phyloP scores from a whole-genome alignment of 1,284 basidiomycete species.

The Termitomyces sp. region DNA sequence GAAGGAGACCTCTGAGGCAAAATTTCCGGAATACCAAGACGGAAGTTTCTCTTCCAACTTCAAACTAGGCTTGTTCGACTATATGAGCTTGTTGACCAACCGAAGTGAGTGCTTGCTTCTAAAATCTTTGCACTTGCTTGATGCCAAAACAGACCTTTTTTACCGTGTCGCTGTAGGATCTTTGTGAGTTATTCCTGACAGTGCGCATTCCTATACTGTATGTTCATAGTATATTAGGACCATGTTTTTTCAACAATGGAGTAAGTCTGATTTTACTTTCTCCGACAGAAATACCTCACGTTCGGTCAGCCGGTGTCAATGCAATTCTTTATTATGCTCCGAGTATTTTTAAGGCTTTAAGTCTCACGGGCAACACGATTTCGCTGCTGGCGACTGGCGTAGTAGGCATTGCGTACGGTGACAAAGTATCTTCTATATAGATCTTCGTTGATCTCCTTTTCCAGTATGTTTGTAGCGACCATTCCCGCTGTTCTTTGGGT shows the following conservation, averaged over 20 bases:
- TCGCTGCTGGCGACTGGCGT: slow-evolving; percentile 76
- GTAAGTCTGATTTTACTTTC: slow-evolving; percentile 34
- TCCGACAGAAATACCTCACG: slow-evolving; percentile 10
- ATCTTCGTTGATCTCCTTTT: slow-evolving; percentile 3
- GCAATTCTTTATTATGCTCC: slow-evolving; percentile 70
- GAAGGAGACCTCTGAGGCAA: slow-evolving; percentile 49
- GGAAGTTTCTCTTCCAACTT: slow-evolving; percentile 51
- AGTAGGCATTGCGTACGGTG: slow-evolving; percentile 70
- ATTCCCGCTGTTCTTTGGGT: slow-evolving; percentile 72
- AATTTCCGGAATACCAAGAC: slow-evolving; percentile 65
- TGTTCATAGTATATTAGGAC: slow-evolving; percentile 30
- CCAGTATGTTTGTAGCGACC: slow-evolving; percentile 68
- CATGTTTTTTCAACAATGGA: slow-evolving; percentile 70
- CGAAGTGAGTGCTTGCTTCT: slow-evolving; percentile 34
- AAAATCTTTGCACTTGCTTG: background rate
- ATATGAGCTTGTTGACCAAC: slow-evolving; percentile 49
- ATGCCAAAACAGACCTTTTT: slow-evolving; percentile 39
- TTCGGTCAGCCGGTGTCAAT: slow-evolving; percentile 40
- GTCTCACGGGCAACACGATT: slow-evolving; percentile 53
- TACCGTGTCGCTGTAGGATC: slow-evolving; percentile 56
- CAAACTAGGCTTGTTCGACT: slow-evolving; percentile 55
- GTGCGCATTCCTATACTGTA: background rate
- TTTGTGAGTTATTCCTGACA: slow-evolving; percentile 31
- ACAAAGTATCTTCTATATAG: background rate
- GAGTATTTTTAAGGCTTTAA: slow-evolving; percentile 54